These are phyloP conservation scores for Globisporangium middletonii DNA, from an alignment of 352 stramenopile species.

Conservation along the genomic window DNA sequence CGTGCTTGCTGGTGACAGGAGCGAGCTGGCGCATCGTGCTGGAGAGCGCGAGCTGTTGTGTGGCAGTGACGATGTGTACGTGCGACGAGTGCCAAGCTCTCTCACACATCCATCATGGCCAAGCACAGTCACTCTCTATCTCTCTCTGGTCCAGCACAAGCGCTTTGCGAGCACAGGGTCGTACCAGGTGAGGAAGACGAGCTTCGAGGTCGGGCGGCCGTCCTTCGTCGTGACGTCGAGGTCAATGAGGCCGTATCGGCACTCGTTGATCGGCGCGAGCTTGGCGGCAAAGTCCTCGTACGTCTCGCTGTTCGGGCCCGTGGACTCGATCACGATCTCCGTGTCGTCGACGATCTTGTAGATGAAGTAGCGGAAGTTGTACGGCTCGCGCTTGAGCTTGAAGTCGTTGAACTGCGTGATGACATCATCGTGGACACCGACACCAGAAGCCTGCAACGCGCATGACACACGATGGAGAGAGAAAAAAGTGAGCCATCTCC, in stretches of 20 bases:
- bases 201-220: conserved; percentile 84
- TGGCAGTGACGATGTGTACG: background rate
- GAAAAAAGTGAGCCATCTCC: background rate
- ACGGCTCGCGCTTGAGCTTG: conserved; percentile 90
- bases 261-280: conserved; percentile 74
- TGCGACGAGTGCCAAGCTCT: background rate
- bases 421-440: conserved; percentile 91
- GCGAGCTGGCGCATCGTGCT: too few species aligned
- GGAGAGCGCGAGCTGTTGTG: background rate
- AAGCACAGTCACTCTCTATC: too few species aligned
- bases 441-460: conserved; percentile 83
- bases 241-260: conserved; percentile 88
- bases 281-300: conserved; percentile 88
- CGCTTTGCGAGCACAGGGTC: conserved; percentile 1
- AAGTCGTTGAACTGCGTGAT: conserved; percentile 93
- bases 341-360: conserved; percentile 93
- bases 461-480: conserved; percentile 1
- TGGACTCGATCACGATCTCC: conserved; percentile 92
- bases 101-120: background rate
- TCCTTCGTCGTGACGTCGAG: conserved; percentile 88
- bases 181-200: conserved; percentile 90
- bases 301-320: conserved; percentile 61
- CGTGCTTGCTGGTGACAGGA: too few species aligned
- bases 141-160: too few species aligned
- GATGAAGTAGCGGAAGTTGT: conserved; percentile 94